Base-by-base conservation (phyloP, 805 yeast species). In the Kodamaea kakaduensis region DNA sequence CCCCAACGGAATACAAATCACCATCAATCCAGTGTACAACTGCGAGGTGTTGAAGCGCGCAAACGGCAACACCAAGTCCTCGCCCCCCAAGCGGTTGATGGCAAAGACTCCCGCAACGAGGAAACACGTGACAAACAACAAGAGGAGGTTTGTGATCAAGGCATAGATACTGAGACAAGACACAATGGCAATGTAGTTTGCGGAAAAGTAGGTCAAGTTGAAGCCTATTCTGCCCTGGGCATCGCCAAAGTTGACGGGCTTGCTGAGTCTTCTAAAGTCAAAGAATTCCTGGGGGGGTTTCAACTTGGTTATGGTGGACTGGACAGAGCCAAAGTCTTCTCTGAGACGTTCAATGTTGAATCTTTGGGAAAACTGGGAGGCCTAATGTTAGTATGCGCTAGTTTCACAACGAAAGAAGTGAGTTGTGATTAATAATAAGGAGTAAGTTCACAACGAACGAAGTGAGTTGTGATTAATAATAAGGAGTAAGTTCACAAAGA, bases 201-300 rank as follows among this genome's bases (percentile, higher is more conserved):
- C 81, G 40, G 86, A 80, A 64, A 79, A 93, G 65, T 90, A 84
- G 30, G 85, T 78, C 59, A 93, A 66, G 63, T 93, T 93, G 71
- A 77, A 93, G 29, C 82, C 65, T 26, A 90, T 86, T 59, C 99
- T 78, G 48, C 84, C 77, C 65, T 93, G 98, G 33, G 84, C 69
- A 47, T 93, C 98, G 32, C 83, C 79, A 58, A 88, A 83, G 60
- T 87, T 88, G 36, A 76, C 78, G 14, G 99, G 99, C 58, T 87
- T 88, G 23, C 95, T 84, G 43, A 93, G 60, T 57, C 95, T 81
- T 61, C 88, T 84, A 54, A 84, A 63, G 58, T 93, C 97, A 54
- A 93, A 86, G 57, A 93, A 93, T 58, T 93, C 98, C 60, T 83
- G 93, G 26, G 94, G 89, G 23, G 97, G 86, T 54, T 84, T 81